Evolutionary conservation across 495 filamentous ascomycete species (phyloP).

Genomic region (Penicillium nucicola): DNA sequence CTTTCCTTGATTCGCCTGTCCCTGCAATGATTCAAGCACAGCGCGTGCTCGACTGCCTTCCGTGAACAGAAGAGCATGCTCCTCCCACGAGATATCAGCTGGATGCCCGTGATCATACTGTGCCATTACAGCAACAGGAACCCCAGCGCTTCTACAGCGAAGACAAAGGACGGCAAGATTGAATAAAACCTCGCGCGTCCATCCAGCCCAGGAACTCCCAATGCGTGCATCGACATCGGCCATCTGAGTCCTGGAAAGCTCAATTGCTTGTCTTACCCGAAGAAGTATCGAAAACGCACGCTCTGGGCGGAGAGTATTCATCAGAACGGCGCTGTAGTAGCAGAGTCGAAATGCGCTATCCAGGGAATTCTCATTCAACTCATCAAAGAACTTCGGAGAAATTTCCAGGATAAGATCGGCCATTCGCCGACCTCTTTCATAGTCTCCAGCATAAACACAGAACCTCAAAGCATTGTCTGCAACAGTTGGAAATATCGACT

Average conservation of each 20-base stretch:
- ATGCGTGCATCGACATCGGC: slow-evolving; percentile 19
- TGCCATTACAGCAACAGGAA: slow-evolving; percentile 4
- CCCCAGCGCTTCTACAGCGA: background rate
- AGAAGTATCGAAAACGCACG: too few species aligned
- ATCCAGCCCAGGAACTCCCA: slow-evolving; percentile 3
- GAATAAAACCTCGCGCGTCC: slow-evolving; percentile 15
- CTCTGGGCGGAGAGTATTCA: too few species aligned
- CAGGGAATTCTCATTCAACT: too few species aligned
- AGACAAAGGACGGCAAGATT: slow-evolving; percentile 18
- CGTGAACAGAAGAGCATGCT: slow-evolving; percentile 25
- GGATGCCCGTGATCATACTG: slow-evolving; percentile 17
- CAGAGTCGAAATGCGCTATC: too few species aligned
- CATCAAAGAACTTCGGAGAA: too few species aligned
- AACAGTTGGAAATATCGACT: too few species aligned
- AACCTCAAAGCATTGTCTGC: too few species aligned
- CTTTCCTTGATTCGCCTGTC: slow-evolving; percentile 6
- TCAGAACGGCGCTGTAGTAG: too few species aligned
- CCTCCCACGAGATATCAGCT: slow-evolving; percentile 16
- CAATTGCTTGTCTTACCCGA: slow-evolving; percentile 5
- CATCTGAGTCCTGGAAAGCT: slow-evolving; percentile 16
- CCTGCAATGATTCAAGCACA: slow-evolving; percentile 18
- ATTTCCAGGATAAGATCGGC: too few species aligned
- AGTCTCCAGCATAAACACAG: too few species aligned
- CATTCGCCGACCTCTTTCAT: too few species aligned
- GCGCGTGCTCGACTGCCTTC: slow-evolving; percentile 22